phyloP scores from a whole-genome alignment of 345 rosid species.

The Raphanus sativus region DNA sequence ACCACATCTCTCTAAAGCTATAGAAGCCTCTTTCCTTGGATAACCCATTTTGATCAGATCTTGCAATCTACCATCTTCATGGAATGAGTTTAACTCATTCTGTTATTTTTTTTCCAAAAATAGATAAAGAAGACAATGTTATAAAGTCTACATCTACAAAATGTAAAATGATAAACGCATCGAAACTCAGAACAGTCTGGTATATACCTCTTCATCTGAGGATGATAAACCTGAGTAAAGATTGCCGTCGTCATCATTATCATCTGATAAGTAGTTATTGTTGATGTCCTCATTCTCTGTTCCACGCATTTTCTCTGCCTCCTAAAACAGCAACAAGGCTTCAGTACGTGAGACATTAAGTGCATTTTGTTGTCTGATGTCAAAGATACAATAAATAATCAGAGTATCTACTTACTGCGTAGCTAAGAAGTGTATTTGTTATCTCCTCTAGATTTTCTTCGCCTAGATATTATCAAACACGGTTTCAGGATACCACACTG shows the following conservation, averaged over 20 bases:
- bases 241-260: neutral
- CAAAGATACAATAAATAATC: neutral
- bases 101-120: neutral
- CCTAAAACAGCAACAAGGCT: slow-evolving; percentile 2
- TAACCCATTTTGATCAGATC: slow-evolving; percentile 17
- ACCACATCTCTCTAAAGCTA: slow-evolving; percentile 32
- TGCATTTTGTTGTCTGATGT: neutral
- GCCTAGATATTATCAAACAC: slow-evolving; percentile 1
- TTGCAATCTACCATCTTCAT: slow-evolving; percentile 7
- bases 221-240: neutral
- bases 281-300: neutral
- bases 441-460: slow-evolving; percentile 19
- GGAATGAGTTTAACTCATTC: neutral
- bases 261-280: neutral
- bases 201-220: slow-evolving; percentile 17
- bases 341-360: neutral
- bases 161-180: slow-evolving; percentile 2
- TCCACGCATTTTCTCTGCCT: neutral
- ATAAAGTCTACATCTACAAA: neutral
- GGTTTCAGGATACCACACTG: neutral
- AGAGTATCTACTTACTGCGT: slow-evolving; percentile 8
- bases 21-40: slow-evolving; percentile 8
- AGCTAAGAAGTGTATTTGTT: slow-evolving; percentile 3
- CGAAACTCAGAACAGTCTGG: neutral
- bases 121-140: neutral